Conservation (phyloP, 2,329 filamentous ascomycete genomes). For the Aspergillus persii region DNA sequence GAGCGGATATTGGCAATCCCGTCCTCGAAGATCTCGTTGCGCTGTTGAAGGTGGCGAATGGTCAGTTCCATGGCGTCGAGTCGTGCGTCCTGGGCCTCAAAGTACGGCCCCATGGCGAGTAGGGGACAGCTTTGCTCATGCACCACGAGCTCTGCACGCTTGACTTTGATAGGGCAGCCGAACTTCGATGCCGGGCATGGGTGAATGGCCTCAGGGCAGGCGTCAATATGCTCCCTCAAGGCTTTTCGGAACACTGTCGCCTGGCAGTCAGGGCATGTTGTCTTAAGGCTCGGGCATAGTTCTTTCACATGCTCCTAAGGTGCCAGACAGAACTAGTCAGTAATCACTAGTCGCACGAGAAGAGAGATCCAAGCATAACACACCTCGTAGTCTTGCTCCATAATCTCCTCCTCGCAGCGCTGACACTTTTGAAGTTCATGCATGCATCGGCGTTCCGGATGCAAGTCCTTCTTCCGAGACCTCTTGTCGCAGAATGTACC, state of each 20-base stretch:
- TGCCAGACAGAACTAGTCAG: constrained; percentile 4
- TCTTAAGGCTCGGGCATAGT: constrained; percentile 36
- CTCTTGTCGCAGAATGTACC: constrained; percentile 49
- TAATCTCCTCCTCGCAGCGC: constrained; percentile 52
- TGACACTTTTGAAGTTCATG: constrained; percentile 54
- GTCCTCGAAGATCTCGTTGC: constrained; percentile 49
- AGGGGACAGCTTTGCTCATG: constrained; percentile 53
- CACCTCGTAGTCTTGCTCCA: constrained; percentile 55
- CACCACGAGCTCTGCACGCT: constrained; percentile 36
- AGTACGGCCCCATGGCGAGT: constrained; percentile 45
- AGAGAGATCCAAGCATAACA: constrained; percentile 11
- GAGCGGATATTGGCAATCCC: constrained; percentile 43
- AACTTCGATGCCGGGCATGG: constrained; percentile 41
- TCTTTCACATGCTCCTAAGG: constrained; percentile 36
- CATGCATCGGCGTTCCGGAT: constrained; percentile 49
- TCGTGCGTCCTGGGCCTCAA: constrained; percentile 43
- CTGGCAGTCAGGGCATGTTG: constrained; percentile 39
- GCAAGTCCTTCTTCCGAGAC: constrained; percentile 56
- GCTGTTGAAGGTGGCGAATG: constrained; percentile 44
- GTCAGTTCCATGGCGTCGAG: constrained; percentile 46
- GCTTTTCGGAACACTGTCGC: constrained; percentile 31
- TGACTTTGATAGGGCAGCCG: constrained; percentile 42
- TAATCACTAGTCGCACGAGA: not conserved
- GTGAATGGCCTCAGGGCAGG: constrained; percentile 36
- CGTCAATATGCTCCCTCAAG: constrained; percentile 36